Conservation (phyloP, 2,329 filamentous ascomycete genomes). For the Ophiostoma pallidulum region DNA sequence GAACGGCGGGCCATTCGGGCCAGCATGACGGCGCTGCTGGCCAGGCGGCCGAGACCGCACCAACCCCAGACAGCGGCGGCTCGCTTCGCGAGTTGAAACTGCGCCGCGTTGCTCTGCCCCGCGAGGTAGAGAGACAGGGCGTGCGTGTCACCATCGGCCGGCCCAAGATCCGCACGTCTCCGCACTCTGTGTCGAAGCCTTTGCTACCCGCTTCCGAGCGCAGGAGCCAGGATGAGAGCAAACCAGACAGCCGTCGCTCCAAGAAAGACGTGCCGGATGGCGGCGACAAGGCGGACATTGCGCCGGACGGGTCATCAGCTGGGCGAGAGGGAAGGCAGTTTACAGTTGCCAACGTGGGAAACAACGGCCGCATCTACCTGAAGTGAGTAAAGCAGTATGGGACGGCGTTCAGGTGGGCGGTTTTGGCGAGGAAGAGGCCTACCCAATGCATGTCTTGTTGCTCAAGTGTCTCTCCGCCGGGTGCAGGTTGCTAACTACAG, state of each 20-base stretch:
- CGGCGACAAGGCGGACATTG: constrained; percentile 45
- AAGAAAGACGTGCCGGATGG: constrained; percentile 48
- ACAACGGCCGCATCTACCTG: constrained; percentile 73
- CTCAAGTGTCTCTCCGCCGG: not conserved
- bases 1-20: too few relatives aligned
- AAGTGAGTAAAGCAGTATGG: constrained; percentile 47
- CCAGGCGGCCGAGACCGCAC: not conserved
- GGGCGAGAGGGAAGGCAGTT: constrained; percentile 63
- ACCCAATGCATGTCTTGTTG: constrained; percentile 1
- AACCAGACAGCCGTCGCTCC: constrained; percentile 25
- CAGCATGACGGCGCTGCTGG: not conserved
- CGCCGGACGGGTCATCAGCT: constrained; percentile 51
- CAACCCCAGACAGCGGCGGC: constrained; percentile 1
- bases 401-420: too few relatives aligned
- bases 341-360: constrained; percentile 71
- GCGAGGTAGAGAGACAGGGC: constrained; percentile 9
- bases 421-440: constrained; percentile 1
- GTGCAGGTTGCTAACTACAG: constrained; percentile 1
- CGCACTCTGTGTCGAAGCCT: constrained; percentile 25
- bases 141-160: constrained; percentile 16
- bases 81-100: constrained; percentile 13
- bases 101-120: constrained; percentile 8
- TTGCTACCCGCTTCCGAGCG: constrained; percentile 39
- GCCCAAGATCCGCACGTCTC: constrained; percentile 21
- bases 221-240: constrained; percentile 32